A percentile compares a stretch with the other conserved stretches of the same genome.
phyloP scores from a whole-genome alignment of 495 filamentous ascomycete genomes.

The Symbiotaphrina buchneri region DNA sequence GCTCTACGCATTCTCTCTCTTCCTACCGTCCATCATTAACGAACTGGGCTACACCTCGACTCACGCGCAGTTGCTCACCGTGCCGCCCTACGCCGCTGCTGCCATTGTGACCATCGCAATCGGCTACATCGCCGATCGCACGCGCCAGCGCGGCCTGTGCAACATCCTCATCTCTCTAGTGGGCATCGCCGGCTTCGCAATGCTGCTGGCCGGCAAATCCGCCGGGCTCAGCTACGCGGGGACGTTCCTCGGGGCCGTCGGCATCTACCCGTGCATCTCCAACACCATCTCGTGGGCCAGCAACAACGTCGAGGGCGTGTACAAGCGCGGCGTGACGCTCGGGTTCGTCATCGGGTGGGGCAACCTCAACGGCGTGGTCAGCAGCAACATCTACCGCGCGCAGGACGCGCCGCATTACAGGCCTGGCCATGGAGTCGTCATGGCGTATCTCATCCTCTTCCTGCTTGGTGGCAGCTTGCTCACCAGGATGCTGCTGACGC shows the following conservation, averaged over 20 bases:
- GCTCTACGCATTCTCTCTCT: conserved; percentile 79
- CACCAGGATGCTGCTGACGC: conserved; percentile 38
- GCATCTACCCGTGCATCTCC: conserved; percentile 82
- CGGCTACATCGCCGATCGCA: conserved; percentile 64
- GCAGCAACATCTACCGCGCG: conserved; percentile 44
- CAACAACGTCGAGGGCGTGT: conserved; percentile 83
- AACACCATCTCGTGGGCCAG: conserved; percentile 78
- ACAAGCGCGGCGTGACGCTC: conserved; percentile 72
- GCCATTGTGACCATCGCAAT: conserved; percentile 53
- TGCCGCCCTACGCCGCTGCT: conserved; percentile 76
- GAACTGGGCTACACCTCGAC: conserved; percentile 50
- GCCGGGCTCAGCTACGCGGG: conserved; percentile 58
- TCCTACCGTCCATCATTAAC: conserved; percentile 67
- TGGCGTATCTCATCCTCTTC: conserved; percentile 36
- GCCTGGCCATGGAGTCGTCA: conserved; percentile 32
- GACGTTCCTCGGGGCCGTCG: conserved; percentile 65
- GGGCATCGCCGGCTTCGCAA: conserved; percentile 56
- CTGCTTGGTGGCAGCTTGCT: conserved; percentile 35
- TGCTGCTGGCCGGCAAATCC: conserved; percentile 40
- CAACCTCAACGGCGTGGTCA: conserved; percentile 74
- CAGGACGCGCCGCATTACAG: conserved; percentile 29
- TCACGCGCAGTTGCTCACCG: conserved; percentile 57
- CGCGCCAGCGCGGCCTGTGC: conserved; percentile 52
- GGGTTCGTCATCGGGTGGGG: conserved; percentile 87
- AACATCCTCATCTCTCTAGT: conserved; percentile 53